Percentiles rank a stretch among this genome's conserved stretches.
Conservation (phyloP, 805 yeast genomes). For the Schwanniomyces vanrijiae region DNA sequence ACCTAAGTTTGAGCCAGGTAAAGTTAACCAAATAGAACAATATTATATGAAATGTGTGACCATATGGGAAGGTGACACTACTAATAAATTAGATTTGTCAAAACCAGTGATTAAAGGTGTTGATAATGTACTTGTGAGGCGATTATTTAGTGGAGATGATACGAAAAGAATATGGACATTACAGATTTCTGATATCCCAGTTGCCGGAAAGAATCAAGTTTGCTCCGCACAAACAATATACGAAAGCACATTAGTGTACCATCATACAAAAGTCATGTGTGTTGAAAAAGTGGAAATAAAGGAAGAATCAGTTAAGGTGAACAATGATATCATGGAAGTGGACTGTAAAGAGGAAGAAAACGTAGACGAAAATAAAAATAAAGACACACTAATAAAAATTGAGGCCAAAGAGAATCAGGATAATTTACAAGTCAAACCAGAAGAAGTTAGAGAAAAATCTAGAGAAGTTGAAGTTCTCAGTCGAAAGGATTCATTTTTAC, state of each 20-base stretch:
- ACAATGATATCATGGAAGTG: slow-evolving; percentile 6
- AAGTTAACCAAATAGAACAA: slow-evolving; percentile 57
- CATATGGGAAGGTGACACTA: slow-evolving; percentile 40
- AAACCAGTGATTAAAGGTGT: slow-evolving; percentile 20
- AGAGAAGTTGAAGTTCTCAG: slow-evolving; percentile 2
- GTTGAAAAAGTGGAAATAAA: slow-evolving; percentile 6
- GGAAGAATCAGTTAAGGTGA: background rate
- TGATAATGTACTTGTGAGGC: slow-evolving; percentile 23
- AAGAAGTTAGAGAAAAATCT: background rate
- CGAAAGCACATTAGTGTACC: slow-evolving; percentile 55
- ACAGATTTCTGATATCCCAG: slow-evolving; percentile 70
- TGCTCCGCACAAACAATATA: slow-evolving; percentile 63
- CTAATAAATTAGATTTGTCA: slow-evolving; percentile 21
- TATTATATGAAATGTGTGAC: slow-evolving; percentile 51
- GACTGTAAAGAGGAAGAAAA: slow-evolving; percentile 2
- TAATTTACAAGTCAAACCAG: background rate
- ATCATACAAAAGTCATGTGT: slow-evolving; percentile 38
- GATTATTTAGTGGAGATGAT: slow-evolving; percentile 24
- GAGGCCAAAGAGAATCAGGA: background rate
- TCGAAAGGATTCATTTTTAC: slow-evolving; percentile 36
- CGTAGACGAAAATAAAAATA: background rate
- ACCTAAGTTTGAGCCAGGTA: slow-evolving; percentile 56
- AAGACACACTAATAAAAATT: background rate
- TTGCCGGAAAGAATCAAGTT: slow-evolving; percentile 67
- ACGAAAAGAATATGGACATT: slow-evolving; percentile 53